Base-by-base conservation (phyloP, 441 rosid genomes). In the Monsonia emarginata region DNA sequence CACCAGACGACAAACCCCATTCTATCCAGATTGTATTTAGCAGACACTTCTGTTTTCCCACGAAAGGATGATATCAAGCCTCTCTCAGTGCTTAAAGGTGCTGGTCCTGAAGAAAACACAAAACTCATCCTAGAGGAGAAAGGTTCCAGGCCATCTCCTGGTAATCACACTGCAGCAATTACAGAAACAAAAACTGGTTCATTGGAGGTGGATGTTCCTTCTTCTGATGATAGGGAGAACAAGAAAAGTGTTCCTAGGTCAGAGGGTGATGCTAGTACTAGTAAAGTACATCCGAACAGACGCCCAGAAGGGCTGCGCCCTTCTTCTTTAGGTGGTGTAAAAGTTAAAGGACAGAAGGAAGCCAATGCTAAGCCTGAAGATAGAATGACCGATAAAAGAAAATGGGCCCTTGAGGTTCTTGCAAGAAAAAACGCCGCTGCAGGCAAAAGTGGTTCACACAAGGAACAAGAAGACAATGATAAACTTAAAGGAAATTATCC, bases 31-130 rank as follows among this genome's bases (percentile, higher is more conserved):
- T 79, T 95, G 80, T 95, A 91, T 80, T 76, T 95, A 78, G 98
- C 99, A 48, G 99, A 95, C 76, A 87, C 97, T 46, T 95, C 97
- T 48, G 96, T 95, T 70, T 86, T 95, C 64, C 99, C 98, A 14
- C 86, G 99, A 65, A 91, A 88, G 78, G 82, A 84, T 68, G 85
- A 87, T 81, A 80, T 95, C 68, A 87, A 82, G 80, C 98, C 97
- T 81, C 82, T 95, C 38, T 81, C 89, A 65, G 81, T 78, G 56
- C 71, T 74, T 61, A 69, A 83, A 71, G 70, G 72, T 56, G 31
- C 79, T 7, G 80, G 63, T 71, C 68, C 91, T 72, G 85, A 84
- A 59, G 79, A 67, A 75, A 78, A 59, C 62, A 69, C 63, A 59
- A 78, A 77, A 58, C 32, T 31, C n/a, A 54, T 66, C 74, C 71